Conservation (phyloP, 148 eudicot genomes). For the Persicaria maculosa region DNA sequence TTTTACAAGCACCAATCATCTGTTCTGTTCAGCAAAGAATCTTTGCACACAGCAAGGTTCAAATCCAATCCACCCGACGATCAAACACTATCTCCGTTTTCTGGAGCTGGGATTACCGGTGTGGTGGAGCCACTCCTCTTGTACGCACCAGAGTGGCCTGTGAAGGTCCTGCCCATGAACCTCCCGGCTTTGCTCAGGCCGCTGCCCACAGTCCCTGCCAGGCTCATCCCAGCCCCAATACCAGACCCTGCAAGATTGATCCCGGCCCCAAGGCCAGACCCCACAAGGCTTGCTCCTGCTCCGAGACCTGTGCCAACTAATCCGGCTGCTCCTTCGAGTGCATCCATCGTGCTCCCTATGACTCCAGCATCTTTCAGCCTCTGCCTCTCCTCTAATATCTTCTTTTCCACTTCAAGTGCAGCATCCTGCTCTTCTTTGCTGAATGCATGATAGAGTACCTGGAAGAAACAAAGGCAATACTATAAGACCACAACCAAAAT, state of each 20-base stretch:
- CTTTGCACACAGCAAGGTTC: not conserved
- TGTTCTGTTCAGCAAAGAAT: conserved; percentile 4
- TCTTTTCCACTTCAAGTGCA: conserved; percentile 79
- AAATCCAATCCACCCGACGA: not conserved
- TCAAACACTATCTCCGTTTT: conserved; percentile 43
- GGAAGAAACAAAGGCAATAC: conserved; percentile 5
- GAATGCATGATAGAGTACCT: conserved; percentile 68
- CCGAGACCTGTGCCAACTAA: conserved; percentile 62
- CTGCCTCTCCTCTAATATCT: conserved; percentile 61
- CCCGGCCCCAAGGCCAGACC: conserved; percentile 54
- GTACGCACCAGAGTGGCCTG: conserved; percentile 24
- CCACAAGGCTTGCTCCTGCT: conserved; percentile 67
- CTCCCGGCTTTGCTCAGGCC: conserved; percentile 84
- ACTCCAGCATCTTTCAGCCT: conserved; percentile 81
- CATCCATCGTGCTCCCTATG: conserved; percentile 91
- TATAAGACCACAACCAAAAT: not conserved
- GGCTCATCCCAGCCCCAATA: conserved; percentile 61
- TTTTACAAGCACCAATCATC: not conserved
- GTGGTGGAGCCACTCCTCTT: conserved; percentile 57
- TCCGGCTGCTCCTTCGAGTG: conserved; percentile 72
- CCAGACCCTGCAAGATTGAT: conserved; percentile 53
- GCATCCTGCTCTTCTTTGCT: conserved; percentile 76
- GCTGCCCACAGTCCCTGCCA: conserved; percentile 64
- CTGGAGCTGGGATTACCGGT: conserved; percentile 43
- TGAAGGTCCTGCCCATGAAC: conserved; percentile 84